phyloP scores from a whole-genome alignment of 2,329 filamentous ascomycete genomes.

The Chaetomium strumarium region DNA sequence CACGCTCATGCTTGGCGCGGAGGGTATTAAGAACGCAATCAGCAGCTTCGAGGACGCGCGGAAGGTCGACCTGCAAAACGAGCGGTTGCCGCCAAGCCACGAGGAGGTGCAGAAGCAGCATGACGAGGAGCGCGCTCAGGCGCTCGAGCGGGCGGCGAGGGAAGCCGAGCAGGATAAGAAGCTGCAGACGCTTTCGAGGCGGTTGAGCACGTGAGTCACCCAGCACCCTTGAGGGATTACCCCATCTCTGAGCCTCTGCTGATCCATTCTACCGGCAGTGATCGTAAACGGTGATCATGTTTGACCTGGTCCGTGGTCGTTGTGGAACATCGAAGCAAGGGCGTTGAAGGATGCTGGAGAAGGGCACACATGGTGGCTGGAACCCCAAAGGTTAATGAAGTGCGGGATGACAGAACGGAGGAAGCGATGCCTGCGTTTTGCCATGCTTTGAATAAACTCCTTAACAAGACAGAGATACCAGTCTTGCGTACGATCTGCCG shows the following conservation, averaged over 20 bases:
- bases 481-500: background rate
- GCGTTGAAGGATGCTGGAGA: background rate
- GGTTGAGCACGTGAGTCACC: conserved; percentile 86
- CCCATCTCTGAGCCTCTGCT: background rate
- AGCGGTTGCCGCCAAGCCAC: conserved; percentile 83
- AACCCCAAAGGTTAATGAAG: background rate
- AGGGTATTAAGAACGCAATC: conserved; percentile 98
- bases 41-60: conserved; percentile 93
- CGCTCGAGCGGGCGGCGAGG: conserved; percentile 75
- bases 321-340: background rate
- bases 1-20: conserved; percentile 94
- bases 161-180: conserved; percentile 91
- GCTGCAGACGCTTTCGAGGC: conserved; percentile 77
- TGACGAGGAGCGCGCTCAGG: conserved; percentile 73
- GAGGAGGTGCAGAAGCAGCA: conserved; percentile 84
- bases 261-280: conserved; percentile 4
- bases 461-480: conserved; percentile 6
- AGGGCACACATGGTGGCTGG: background rate
- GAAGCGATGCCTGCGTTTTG: background rate
- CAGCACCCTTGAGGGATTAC: too few relatives aligned
- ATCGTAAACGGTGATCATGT: conserved; percentile 17
- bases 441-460: conserved; percentile 8
- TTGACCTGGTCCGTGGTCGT: background rate
- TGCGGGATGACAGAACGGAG: background rate
- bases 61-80: conserved; percentile 96